Evolutionary conservation across 805 yeast species (phyloP).

Genomic region (Millerozyma acaciae): DNA sequence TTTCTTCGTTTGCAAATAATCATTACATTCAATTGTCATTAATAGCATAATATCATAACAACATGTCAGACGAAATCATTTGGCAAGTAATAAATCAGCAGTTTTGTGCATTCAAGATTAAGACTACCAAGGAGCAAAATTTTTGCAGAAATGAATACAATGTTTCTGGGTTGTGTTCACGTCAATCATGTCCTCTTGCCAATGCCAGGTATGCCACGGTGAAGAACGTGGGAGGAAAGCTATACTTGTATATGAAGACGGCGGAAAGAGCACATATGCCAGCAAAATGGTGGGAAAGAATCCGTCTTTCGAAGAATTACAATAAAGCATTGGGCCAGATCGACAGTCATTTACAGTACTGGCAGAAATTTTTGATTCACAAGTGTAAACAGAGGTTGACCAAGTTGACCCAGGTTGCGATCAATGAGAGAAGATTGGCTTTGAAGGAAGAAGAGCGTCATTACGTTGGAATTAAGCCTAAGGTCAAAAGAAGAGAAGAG

Average conservation of each 20-base stretch:
- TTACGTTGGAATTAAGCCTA: slow-evolving; percentile 87
- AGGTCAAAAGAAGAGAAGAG: slow-evolving; percentile 91
- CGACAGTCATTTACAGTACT: slow-evolving; percentile 80
- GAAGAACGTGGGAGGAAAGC: slow-evolving; percentile 70
- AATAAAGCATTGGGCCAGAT: slow-evolving; percentile 83
- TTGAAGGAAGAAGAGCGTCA: slow-evolving; percentile 88
- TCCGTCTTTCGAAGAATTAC: slow-evolving; percentile 85
- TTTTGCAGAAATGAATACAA: slow-evolving; percentile 96
- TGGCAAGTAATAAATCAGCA: slow-evolving; percentile 97
- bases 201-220: slow-evolving; percentile 89
- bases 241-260: slow-evolving; percentile 90
- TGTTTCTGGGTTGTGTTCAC: slow-evolving; percentile 87
- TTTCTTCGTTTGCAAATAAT: too few relatives aligned
- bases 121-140: slow-evolving; percentile 82
- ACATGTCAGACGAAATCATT: slow-evolving; percentile 73
- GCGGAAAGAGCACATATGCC: slow-evolving; percentile 98
- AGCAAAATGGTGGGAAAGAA: slow-evolving; percentile 89
- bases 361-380: slow-evolving; percentile 89
- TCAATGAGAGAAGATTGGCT: slow-evolving; percentile 91
- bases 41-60: background rate
- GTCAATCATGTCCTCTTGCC: slow-evolving; percentile 95
- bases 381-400: slow-evolving; percentile 96
- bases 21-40: background rate
- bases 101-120: slow-evolving; percentile 91
- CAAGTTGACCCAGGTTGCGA: slow-evolving; percentile 89